phyloP scores from a whole-genome alignment of 2,329 filamentous ascomycete species.

The Sporothrix globosa region DNA sequence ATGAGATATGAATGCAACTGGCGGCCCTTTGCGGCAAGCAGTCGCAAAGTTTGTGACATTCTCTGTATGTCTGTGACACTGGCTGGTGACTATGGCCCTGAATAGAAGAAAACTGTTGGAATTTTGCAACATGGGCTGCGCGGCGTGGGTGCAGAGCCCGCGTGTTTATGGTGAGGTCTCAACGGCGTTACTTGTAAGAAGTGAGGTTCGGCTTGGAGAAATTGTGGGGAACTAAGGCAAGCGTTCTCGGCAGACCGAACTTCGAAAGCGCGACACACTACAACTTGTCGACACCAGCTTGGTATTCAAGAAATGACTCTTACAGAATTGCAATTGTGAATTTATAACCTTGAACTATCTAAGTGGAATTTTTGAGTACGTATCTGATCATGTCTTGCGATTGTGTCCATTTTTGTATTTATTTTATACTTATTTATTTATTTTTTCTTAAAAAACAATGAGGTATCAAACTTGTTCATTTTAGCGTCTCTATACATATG shows the following conservation, averaged over 20 bases:
- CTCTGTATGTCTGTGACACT: background rate
- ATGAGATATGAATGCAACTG: background rate
- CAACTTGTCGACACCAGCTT: background rate
- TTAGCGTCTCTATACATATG: too few relatives aligned
- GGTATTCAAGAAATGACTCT: background rate
- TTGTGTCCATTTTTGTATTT: too few relatives aligned
- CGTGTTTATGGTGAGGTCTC: background rate
- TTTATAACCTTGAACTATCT: too few relatives aligned
- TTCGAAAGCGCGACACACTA: background rate
- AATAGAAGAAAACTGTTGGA: background rate
- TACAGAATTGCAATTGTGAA: too few relatives aligned
- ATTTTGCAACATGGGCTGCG: background rate
- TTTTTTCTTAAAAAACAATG: background rate
- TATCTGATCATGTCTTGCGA: too few relatives aligned
- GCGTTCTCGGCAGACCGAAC: background rate
- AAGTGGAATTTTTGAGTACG: too few relatives aligned
- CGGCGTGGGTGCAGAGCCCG: background rate
- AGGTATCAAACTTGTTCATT: too few relatives aligned
- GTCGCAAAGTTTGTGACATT: background rate
- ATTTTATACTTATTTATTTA: background rate
- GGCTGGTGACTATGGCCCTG: background rate
- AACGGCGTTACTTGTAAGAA: background rate
- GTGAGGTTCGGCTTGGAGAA: constrained; percentile 19
- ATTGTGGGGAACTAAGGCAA: constrained; percentile 26
- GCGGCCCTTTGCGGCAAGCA: background rate